A percentile compares a stretch with the other conserved stretches of the same genome.
These are phyloP conservation scores for Fusarium bulbicola DNA, from an alignment of 2,329 filamentous ascomycete species.

Conservation along the genomic window DNA sequence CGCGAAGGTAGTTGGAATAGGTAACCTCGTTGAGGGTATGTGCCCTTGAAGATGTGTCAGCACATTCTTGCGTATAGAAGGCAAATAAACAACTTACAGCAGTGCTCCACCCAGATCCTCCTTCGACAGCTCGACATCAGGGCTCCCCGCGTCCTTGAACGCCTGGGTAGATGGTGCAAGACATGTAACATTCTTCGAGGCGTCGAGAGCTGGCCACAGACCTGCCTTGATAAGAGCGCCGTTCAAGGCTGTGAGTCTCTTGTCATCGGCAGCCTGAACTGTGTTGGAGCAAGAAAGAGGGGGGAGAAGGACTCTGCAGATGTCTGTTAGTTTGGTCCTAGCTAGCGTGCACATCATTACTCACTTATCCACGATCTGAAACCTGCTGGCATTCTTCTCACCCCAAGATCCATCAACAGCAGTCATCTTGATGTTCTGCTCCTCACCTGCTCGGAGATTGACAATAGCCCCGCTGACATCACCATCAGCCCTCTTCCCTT, in stretches of 20 bases:
- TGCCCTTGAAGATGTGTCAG: background rate
- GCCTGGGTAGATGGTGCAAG: constrained; percentile 31
- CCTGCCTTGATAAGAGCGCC: constrained; percentile 19
- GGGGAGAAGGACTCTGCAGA: constrained; percentile 19
- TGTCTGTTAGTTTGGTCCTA: rapidly evolving
- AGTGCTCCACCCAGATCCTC: constrained; percentile 7
- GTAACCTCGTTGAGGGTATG: constrained; percentile 34
- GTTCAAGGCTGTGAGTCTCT: constrained; percentile 18
- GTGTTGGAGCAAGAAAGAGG: constrained; percentile 29
- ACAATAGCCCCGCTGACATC: constrained; percentile 5
- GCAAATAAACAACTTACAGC: constrained; percentile 7
- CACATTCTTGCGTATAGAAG: too few species aligned
- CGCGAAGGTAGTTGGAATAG: constrained; percentile 25
- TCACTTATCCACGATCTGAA: constrained; percentile 34
- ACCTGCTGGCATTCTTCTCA: constrained; percentile 17
- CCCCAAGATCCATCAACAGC: constrained; percentile 36
- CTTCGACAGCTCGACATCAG: constrained; percentile 11
- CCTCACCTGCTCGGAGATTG: constrained; percentile 24
- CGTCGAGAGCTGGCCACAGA: constrained; percentile 26
- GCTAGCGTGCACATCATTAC: rapidly evolving
- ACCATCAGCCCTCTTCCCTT: background rate
- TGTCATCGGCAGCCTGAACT: constrained; percentile 4
- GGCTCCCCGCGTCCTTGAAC: constrained; percentile 27
- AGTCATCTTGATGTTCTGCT: constrained; percentile 33
- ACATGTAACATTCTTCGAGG: constrained; percentile 33